phyloP scores from a whole-genome alignment of 495 filamentous ascomycete genomes.

The Neurospora sp. region DNA sequence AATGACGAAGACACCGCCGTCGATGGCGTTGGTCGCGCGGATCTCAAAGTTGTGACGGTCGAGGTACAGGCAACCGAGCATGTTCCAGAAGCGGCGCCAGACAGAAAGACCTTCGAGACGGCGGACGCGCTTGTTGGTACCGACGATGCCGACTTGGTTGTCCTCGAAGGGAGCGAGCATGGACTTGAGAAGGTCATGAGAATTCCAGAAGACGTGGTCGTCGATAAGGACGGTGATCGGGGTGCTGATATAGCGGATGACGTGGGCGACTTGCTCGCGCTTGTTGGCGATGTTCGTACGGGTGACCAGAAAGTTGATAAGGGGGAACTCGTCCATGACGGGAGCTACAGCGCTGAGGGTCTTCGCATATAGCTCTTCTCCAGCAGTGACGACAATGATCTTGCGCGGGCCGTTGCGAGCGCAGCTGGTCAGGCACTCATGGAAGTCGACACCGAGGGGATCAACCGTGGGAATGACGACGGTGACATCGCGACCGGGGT shows the following conservation, averaged over 20 bases:
- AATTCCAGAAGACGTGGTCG: constrained; percentile 47
- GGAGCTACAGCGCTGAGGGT: constrained; percentile 4
- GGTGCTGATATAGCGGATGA: constrained; percentile 31
- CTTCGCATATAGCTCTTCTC: constrained; percentile 8
- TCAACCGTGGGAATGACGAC: constrained; percentile 46
- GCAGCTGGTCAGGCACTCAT: constrained; percentile 21
- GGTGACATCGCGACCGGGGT: constrained; percentile 35
- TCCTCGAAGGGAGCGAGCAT: constrained; percentile 44
- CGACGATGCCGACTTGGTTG: constrained; percentile 39
- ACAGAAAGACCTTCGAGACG: constrained; percentile 20
- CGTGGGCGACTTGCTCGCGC: constrained; percentile 37
- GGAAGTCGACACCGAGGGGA: constrained; percentile 20
- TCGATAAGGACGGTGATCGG: constrained; percentile 39
- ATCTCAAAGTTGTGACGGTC: constrained; percentile 49
- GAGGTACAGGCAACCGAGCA: constrained; percentile 43
- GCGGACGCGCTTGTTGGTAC: constrained; percentile 39
- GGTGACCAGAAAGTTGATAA: constrained; percentile 11
- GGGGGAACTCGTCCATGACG: constrained; percentile 2
- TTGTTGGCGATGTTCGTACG: constrained; percentile 29
- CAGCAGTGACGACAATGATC: constrained; percentile 30
- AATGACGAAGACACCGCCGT: constrained; percentile 47
- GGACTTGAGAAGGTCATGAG: constrained; percentile 29
- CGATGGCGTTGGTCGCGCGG: constrained; percentile 40
- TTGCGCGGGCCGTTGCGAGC: constrained; percentile 19
- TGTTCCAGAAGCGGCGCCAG: constrained; percentile 35